These are phyloP conservation scores for Tolypocladium guangdongense DNA, from an alignment of 2,329 filamentous ascomycete genomes.

Conservation along the genomic window DNA sequence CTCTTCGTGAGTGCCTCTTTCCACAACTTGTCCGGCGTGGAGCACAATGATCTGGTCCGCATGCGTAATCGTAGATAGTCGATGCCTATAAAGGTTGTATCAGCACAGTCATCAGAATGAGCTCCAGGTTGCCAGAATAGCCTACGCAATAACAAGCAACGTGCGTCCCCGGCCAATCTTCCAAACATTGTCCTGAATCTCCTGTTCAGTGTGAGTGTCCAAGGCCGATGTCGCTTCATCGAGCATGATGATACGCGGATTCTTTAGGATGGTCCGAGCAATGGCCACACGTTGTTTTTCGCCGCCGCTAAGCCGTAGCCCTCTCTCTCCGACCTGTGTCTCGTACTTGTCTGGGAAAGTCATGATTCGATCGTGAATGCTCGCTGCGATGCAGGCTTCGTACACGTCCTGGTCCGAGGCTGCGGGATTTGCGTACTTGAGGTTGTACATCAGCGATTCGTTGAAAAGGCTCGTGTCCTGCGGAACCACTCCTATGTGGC, in stretches of 20 bases:
- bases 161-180: slow-evolving; percentile 78
- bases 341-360: slow-evolving; percentile 79
- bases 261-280: slow-evolving; percentile 83
- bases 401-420: slow-evolving; percentile 75
- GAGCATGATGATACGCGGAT: slow-evolving; percentile 82
- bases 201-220: slow-evolving; percentile 85
- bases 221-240: slow-evolving; percentile 89
- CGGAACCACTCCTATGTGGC: slow-evolving; percentile 88
- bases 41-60: slow-evolving; percentile 79
- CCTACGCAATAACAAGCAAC: slow-evolving; percentile 86
- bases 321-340: slow-evolving; percentile 85
- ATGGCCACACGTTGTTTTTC: slow-evolving; percentile 93
- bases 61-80: slow-evolving; percentile 74
- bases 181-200: slow-evolving; percentile 79
- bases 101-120: slow-evolving; percentile 5
- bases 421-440: slow-evolving; percentile 75
- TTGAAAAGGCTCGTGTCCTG: slow-evolving; percentile 96
- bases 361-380: slow-evolving; percentile 87
- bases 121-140: slow-evolving; percentile 8
- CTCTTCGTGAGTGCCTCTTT: slow-evolving; percentile 69
- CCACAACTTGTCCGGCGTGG: slow-evolving; percentile 63
- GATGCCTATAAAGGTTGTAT: slow-evolving; percentile 41
- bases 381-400: slow-evolving; percentile 72
- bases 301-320: slow-evolving; percentile 75
- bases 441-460: slow-evolving; percentile 88